Evolutionary conservation across 2,329 filamentous ascomycete species (phyloP).

Genomic region (Pyrenophora teres): DNA sequence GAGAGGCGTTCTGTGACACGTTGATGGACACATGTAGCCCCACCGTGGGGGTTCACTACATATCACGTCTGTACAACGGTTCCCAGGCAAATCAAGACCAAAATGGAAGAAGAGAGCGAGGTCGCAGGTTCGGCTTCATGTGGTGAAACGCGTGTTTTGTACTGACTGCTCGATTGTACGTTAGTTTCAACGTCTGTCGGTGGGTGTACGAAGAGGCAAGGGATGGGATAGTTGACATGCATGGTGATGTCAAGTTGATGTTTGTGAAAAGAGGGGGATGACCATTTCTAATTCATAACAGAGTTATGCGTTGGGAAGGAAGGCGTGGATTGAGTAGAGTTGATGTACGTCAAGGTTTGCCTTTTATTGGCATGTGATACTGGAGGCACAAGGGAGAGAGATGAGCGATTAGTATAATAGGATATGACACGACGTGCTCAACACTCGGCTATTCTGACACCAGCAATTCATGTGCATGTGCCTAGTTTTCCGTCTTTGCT

Average conservation of each 20-base stretch:
- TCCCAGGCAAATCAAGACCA: conserved; percentile 21
- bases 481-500: not conserved
- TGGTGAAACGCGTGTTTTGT: conserved; percentile 6
- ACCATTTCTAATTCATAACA: not conserved
- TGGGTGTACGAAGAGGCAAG: conserved; percentile 21
- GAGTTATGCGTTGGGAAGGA: too few species aligned
- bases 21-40: conserved; percentile 27
- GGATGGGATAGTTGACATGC: conserved; percentile 14
- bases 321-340: too few species aligned
- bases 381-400: too few species aligned
- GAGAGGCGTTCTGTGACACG: conserved; percentile 36
- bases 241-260: conserved; percentile 11
- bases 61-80: not conserved
- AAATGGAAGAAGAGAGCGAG: conserved; percentile 31
- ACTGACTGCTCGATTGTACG: conserved; percentile 15
- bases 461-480: not conserved
- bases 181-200: conserved; percentile 26
- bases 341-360: too few species aligned
- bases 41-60: conserved; percentile 2
- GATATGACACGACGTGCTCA: not conserved
- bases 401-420: not conserved
- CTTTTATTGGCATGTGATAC: too few species aligned
- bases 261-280: not conserved
- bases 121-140: conserved; percentile 2
- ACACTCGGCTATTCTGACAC: not conserved